These are phyloP conservation scores for Corylus heterophylla DNA, from an alignment of 306 rosid genomes.

Conservation along the genomic window DNA sequence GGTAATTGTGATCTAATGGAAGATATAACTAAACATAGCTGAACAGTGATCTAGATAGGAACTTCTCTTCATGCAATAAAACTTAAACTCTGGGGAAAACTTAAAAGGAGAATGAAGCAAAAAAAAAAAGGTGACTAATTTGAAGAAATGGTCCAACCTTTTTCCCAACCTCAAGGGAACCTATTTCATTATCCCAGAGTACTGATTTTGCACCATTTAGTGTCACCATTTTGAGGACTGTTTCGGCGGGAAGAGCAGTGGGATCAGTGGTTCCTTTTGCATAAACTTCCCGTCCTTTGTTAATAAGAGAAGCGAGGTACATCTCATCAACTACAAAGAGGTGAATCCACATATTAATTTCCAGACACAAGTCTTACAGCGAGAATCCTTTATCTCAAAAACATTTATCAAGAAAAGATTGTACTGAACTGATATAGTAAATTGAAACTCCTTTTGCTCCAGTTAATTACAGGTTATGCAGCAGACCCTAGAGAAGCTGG, in stretches of 20 bases:
- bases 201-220: slow-evolving; percentile 79
- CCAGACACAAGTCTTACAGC: slow-evolving; percentile 3
- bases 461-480: background rate
- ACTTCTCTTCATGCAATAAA: background rate
- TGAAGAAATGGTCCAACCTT: slow-evolving; percentile 52
- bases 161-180: slow-evolving; percentile 90
- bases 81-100: background rate
- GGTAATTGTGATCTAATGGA: background rate
- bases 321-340: slow-evolving; percentile 81
- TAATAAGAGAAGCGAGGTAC: slow-evolving; percentile 85
- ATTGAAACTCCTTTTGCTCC: background rate
- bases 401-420: background rate
- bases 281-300: slow-evolving; percentile 76
- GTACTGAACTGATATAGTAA: background rate
- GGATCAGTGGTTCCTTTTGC: slow-evolving; percentile 69
- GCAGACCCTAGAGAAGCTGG: background rate
- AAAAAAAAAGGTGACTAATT: slow-evolving; percentile 16
- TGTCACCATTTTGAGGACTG: slow-evolving; percentile 67
- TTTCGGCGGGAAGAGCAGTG: slow-evolving; percentile 74
- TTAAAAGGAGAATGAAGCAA: slow-evolving; percentile 11
- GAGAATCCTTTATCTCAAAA: background rate
- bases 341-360: slow-evolving; percentile 29
- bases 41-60: background rate
- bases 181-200: slow-evolving; percentile 77
- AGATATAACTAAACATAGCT: background rate